Evolutionary conservation across 495 filamentous ascomycete species (phyloP), one percentile per base, ranked within the genome.

Genomic region (Beverwykella pulmonaria): DNA sequence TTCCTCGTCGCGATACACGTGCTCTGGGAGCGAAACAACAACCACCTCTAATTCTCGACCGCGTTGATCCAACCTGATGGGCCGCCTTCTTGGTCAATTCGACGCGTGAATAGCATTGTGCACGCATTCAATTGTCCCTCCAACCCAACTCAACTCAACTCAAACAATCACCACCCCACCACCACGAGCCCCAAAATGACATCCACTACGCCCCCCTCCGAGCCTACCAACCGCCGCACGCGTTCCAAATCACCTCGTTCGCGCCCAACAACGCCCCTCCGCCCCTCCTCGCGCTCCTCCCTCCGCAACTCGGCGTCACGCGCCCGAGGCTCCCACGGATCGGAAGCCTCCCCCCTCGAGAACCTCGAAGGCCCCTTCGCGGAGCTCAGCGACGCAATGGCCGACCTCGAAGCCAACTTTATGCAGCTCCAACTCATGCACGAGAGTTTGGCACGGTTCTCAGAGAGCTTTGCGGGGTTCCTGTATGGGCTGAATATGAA

Each of bases 401-500:
- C 91, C 30, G 93, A 97, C 71, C 84, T 98, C 9, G 94, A 98
- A 80, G 90, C 90, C 59, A 97, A 98, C 77, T 94, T 98, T 82
- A 92, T 94, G 88, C 92, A 97, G 71, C 83, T 98, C 65, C 93
- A 97, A 78, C 78, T 96, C 60, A 95, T 98, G 91, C 92, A 98
- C 75, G 93, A 98, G 79, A 96, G 91, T 69, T 73, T 98, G 76
- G 87, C 92, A 44, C 85, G 94, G 9, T 98, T 98, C 76, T 93
- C 89, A 75, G 94, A 98, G 82, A 94, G 88, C 76, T 98, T 98
- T 75, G 93, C 93, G 0, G 90, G 87, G 73, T 98, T 98, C 69
- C 74, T 98, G 57, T 98, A 98, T 66, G 94, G 94, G 2, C 74
- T 98, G 76, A 97, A 98, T 70, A 95, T 98, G 91, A 98, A 97